Percentiles rank a stretch among this genome's conserved stretches.
Evolutionary conservation across 1,284 basidiomycete genomes (phyloP).

Genomic region (Moesziomyces parantarcticus): DNA sequence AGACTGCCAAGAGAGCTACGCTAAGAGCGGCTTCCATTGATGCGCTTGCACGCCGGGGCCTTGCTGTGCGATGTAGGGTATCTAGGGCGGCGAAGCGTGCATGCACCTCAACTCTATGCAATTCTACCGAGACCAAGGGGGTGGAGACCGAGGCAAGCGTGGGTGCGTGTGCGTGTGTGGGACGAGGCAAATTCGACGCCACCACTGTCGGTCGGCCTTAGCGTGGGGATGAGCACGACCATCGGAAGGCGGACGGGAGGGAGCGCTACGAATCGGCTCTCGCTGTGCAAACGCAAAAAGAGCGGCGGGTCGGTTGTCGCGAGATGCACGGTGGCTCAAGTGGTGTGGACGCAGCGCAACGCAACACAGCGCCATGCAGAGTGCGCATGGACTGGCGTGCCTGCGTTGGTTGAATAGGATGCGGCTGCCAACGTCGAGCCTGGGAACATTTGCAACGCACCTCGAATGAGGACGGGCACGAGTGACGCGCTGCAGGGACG

Average conservation of each 20-base stretch:
- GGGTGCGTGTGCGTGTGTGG: neutral
- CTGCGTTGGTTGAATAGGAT: neutral
- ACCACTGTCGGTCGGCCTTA: neutral
- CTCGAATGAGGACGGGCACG: no score
- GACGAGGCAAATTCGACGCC: neutral
- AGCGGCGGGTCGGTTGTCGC: neutral
- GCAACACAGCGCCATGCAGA: neutral
- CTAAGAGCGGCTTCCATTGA: neutral
- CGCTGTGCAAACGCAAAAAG: neutral
- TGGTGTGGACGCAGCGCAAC: neutral
- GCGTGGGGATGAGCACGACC: no score
- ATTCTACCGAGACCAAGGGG: neutral
- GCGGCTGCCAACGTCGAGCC: neutral
- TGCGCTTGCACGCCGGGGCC: neutral
- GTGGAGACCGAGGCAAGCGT: neutral
- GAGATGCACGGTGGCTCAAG: neutral
- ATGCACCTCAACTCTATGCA: constrained; percentile 13
- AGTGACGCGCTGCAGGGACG: constrained; percentile 19
- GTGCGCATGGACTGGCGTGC: neutral
- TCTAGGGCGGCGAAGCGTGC: neutral
- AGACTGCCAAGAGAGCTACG: constrained; percentile 2
- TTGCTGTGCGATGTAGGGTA: neutral
- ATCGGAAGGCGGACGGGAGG: neutral
- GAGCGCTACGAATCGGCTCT: neutral
- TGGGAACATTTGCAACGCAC: neutral